Conservation (phyloP, 2,329 filamentous ascomycete genomes). For the Fusarium armeniacum region DNA sequence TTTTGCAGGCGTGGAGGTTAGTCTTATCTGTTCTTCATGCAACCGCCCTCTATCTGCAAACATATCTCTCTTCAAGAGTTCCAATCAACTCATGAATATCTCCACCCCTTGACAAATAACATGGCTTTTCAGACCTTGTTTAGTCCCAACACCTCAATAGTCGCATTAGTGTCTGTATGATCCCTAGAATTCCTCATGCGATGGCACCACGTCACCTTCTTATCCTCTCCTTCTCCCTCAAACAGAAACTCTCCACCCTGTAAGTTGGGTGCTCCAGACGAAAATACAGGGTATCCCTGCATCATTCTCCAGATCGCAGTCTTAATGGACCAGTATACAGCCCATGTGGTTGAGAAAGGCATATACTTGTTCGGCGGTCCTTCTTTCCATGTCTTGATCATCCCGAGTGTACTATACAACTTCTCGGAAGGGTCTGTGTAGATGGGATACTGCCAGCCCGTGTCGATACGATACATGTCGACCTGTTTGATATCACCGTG, state of each 20-base stretch:
- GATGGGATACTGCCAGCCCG: conserved; percentile 30
- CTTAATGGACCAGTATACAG: background rate
- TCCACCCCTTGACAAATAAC: background rate
- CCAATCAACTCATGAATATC: background rate
- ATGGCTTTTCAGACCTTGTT: background rate
- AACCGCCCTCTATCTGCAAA: too few relatives aligned
- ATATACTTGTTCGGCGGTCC: conserved; percentile 21
- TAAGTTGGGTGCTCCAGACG: conserved; percentile 11
- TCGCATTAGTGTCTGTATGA: conserved; percentile 31
- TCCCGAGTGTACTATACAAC: conserved; percentile 26
- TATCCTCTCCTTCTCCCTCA: conserved; percentile 7
- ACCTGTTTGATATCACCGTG: conserved; percentile 8
- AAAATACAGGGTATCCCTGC: conserved; percentile 9
- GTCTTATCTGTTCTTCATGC: too few relatives aligned
- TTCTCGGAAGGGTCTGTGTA: conserved; percentile 29
- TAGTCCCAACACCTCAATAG: conserved; percentile 22
- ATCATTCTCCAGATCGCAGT: conserved; percentile 4
- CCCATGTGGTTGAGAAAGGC: background rate
- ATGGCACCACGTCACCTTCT: conserved; percentile 32
- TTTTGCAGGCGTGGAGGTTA: background rate
- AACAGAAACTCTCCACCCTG: conserved; percentile 40
- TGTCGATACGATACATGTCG: conserved; percentile 31
- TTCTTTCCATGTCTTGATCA: conserved; percentile 23
- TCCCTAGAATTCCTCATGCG: conserved; percentile 25
- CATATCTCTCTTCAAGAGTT: too few relatives aligned